A percentile compares a stretch with the other conserved stretches of the same genome.
Conservation (phyloP, 1,284 basidiomycete genomes). For the Malassezia slooffiae region DNA sequence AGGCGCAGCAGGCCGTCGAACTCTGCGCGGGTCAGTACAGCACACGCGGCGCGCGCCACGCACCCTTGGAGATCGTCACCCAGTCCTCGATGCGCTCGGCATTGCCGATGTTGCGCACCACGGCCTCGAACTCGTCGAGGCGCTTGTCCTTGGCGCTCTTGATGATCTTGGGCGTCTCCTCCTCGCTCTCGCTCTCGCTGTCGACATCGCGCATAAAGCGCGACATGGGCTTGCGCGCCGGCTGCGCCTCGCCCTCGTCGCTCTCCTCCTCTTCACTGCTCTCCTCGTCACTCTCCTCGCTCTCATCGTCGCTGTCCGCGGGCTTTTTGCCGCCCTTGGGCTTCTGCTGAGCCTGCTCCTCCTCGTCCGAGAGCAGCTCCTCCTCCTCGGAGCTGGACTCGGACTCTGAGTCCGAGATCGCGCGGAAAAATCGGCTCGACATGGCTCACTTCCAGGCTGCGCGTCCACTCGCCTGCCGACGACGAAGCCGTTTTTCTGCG, state of each 20-base stretch:
- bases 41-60: too few species aligned
- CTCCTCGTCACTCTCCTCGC: conserved; percentile 26
- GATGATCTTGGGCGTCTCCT: conserved; percentile 60
- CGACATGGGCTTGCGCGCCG: conserved; percentile 33
- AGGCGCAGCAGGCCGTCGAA: conserved; percentile 90
- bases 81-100: conserved; percentile 86
- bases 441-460: conserved; percentile 14
- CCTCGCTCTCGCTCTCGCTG: conserved; percentile 57
- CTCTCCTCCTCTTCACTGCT: conserved; percentile 16
- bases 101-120: conserved; percentile 83
- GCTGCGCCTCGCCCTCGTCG: conserved; percentile 12
- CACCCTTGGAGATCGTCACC: conserved; percentile 79
- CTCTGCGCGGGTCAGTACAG: conserved; percentile 53
- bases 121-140: conserved; percentile 73
- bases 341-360: conserved; percentile 23
- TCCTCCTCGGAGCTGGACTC: conserved; percentile 42
- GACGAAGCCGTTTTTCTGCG: conserved; percentile 10
- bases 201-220: conserved; percentile 44
- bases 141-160: conserved; percentile 79
- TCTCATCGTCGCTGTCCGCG: conserved; percentile 21
- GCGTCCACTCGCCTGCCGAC: neutral
- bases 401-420: conserved; percentile 45
- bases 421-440: conserved; percentile 45
- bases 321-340: conserved; percentile 18
- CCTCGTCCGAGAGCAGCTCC: conserved; percentile 42